Percentiles rank a stretch among this genome's conserved stretches.
phyloP scores from a whole-genome alignment of 1,139 yeast species.

The Magnusiomyces magnusii region DNA sequence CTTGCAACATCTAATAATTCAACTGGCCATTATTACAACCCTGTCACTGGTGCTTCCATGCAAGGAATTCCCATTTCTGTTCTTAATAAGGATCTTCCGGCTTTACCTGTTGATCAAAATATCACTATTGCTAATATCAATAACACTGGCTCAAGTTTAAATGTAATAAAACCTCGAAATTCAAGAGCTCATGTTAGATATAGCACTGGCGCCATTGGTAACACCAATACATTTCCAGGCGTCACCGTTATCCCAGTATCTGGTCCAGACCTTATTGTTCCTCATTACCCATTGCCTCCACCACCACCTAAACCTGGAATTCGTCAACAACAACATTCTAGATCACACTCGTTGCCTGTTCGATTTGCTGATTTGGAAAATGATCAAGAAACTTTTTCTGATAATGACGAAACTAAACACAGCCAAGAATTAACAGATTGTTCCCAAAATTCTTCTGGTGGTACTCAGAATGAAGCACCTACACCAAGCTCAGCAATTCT shows the following conservation, averaged over 20 bases:
- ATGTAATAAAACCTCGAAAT: background rate
- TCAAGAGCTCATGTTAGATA: background rate
- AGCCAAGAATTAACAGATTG: background rate
- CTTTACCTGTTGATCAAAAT: constrained; percentile 4
- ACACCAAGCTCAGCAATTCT: constrained; percentile 7
- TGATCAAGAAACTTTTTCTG: background rate
- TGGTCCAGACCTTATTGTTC: constrained; percentile 10
- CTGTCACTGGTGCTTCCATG: background rate
- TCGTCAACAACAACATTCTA: constrained; percentile 16
- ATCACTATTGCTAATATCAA: constrained; percentile 3
- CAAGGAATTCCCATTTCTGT: background rate
- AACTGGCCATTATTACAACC: background rate
- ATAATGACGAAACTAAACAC: background rate
- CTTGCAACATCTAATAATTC: background rate
- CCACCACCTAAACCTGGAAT: constrained; percentile 18
- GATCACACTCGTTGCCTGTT: constrained; percentile 11
- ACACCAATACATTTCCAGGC: background rate
- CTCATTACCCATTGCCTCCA: constrained; percentile 19
- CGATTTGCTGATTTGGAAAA: constrained; percentile 10
- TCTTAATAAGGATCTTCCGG: constrained; percentile 16
- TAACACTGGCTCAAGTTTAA: background rate
- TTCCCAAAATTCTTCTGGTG: background rate
- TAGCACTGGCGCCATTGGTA: background rate
- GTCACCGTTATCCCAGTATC: constrained; percentile 7
- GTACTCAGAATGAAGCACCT: background rate